Evolutionary conservation across 306 rosid species (phyloP).

Genomic region (Cicer arietinum): DNA sequence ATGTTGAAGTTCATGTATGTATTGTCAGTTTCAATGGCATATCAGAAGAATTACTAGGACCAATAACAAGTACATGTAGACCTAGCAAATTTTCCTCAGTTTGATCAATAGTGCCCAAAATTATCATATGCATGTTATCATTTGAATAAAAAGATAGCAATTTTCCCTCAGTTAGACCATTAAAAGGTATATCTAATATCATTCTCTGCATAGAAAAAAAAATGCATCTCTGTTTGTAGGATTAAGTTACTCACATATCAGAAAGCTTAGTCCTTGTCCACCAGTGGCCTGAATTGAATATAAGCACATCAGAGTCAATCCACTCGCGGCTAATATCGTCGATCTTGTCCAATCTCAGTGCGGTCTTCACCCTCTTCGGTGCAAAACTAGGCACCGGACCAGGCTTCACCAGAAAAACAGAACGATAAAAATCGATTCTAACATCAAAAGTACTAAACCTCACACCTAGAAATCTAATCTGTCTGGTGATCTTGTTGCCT

Average conservation of each 20-base stretch:
- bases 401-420: constrained; percentile 75
- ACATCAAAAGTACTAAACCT: constrained; percentile 62
- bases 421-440: constrained; percentile 80
- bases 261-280: constrained; percentile 82
- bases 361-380: constrained; percentile 73
- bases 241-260: constrained; percentile 68
- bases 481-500: constrained; percentile 69
- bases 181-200: neutral
- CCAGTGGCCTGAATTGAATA: constrained; percentile 95
- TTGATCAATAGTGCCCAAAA: too few species aligned
- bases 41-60: too few species aligned
- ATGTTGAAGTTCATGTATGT: too few species aligned
- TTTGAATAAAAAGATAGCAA: too few species aligned
- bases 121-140: too few species aligned
- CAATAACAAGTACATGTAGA: too few species aligned
- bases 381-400: constrained; percentile 59
- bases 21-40: too few species aligned
- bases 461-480: constrained; percentile 72
- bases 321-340: constrained; percentile 83
- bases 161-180: neutral
- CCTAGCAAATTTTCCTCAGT: too few species aligned
- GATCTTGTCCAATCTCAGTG: constrained; percentile 69
- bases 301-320: constrained; percentile 83
- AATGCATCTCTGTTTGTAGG: constrained; percentile 33
- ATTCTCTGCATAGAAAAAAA: neutral